Base-by-base conservation (phyloP, 805 yeast genomes). In the Saccharomycopsis javanensis region DNA sequence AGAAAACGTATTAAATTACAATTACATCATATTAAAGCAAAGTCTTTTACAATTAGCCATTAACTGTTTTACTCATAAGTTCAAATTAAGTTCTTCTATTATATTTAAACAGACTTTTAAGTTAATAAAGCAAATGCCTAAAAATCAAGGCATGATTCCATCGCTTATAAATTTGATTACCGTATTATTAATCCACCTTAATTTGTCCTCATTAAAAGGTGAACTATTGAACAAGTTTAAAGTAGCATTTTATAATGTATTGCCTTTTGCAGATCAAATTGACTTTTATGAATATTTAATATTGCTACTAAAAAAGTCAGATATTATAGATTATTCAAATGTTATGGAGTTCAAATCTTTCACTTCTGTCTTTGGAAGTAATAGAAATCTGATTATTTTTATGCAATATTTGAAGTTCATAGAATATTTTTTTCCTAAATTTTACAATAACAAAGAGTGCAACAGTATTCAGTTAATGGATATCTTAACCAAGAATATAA, bases 41-140 rank as follows among this genome's bases (percentile, higher is more conserved):
- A 13, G 55, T 8, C 23, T 59, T 10, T 34, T 57, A 5, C 50
- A 27, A 11, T 55, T 57, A 20, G 33, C 37, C 16, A 46, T 42
- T 15, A 33, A 31, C 37, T 57, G 60, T 35, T 42, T 54, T 20
- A 20, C 53, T 8, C 16, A 34, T n/a, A 55, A 51, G n/a, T 2
- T 51, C 13, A 51, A 51, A 28, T 20, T 55, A 2, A 38, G 54
- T 16, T 23, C 33, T 3, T 51, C 60, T 15, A 13, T 31, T 7
- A 38, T 57, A 7, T 45, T 57, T 20, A 59, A 59, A 51, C 54
- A 51, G 16, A 20, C 54, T 23, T 57, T 56, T 48, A 57, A 57
- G 38, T 35, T 59, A 8, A 20, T 59, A 10, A 57, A 59, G 35
- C 18, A 33, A 7, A 51, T 48, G n/a, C 53, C 55, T 13, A 42